These are phyloP conservation scores for Botrytis pseudocinerea DNA, from an alignment of 2,329 filamentous ascomycete species.

Conservation along the genomic window DNA sequence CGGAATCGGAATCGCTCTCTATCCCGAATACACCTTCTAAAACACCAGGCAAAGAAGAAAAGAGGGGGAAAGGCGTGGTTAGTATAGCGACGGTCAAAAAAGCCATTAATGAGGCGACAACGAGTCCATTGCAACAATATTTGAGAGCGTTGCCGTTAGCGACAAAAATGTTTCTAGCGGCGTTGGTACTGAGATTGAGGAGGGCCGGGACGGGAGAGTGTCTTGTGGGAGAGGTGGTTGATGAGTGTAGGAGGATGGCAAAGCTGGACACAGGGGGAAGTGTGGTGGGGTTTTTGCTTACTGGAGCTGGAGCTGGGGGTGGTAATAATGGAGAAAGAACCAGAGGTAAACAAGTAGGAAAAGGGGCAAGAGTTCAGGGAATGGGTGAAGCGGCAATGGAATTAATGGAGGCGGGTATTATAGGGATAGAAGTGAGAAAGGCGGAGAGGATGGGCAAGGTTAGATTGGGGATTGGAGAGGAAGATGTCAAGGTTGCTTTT, in stretches of 20 bases:
- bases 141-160: slow-evolving; percentile 78
- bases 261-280: slow-evolving; percentile 58
- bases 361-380: slow-evolving; percentile 51
- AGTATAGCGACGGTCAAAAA: slow-evolving; percentile 92
- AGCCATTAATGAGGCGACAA: slow-evolving; percentile 93
- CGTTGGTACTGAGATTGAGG: slow-evolving; percentile 74
- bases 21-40: slow-evolving; percentile 64
- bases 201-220: slow-evolving; percentile 85
- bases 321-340: background rate
- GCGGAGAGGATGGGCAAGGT: slow-evolving; percentile 88
- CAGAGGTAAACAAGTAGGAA: background rate
- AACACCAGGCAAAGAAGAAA: slow-evolving; percentile 42
- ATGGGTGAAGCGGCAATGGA: slow-evolving; percentile 76
- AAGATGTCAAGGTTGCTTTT: slow-evolving; percentile 84
- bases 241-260: slow-evolving; percentile 75
- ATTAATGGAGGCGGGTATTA: slow-evolving; percentile 81
- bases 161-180: slow-evolving; percentile 82
- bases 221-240: slow-evolving; percentile 82
- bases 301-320: background rate
- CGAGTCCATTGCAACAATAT: slow-evolving; percentile 87
- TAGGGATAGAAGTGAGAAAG: slow-evolving; percentile 77
- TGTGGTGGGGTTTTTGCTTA: slow-evolving; percentile 59
- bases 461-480: slow-evolving; percentile 80
- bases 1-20: slow-evolving; percentile 66
- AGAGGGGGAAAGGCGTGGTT: slow-evolving; percentile 55